Conservation (phyloP, 2,329 filamentous ascomycete genomes). For the Bertia moriformis region DNA sequence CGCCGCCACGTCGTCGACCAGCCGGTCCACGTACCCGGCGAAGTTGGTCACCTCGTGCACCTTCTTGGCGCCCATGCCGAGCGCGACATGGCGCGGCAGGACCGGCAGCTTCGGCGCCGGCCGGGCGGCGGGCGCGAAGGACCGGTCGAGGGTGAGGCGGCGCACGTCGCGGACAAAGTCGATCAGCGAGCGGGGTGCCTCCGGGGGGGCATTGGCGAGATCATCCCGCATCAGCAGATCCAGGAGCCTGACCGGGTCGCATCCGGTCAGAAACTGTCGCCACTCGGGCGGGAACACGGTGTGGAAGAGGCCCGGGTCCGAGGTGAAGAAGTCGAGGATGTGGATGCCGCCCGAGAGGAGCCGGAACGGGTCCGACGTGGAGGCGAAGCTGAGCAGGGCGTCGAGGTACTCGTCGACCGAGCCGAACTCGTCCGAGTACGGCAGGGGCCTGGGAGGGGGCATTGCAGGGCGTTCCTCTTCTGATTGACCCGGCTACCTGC, state of each 20-base stretch:
- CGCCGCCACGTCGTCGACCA: constrained; percentile 41
- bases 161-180: constrained; percentile 62
- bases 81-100: constrained; percentile 56
- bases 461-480: no score
- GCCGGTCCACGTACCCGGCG: constrained; percentile 61
- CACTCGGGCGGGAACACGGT: constrained; percentile 65
- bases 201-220: no score
- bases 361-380: constrained; percentile 62
- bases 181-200: constrained; percentile 40
- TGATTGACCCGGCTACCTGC: no score
- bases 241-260: constrained; percentile 61
- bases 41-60: constrained; percentile 86
- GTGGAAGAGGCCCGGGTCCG: constrained; percentile 68
- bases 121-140: constrained; percentile 32
- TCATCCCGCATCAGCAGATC: constrained; percentile 72
- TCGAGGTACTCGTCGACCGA: constrained; percentile 65
- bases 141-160: constrained; percentile 49
- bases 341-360: constrained; percentile 94
- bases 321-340: constrained; percentile 89
- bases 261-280: constrained; percentile 61
- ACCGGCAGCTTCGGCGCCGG: constrained; percentile 34
- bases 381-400: constrained; percentile 62
- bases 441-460: constrained; percentile 41
- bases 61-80: constrained; percentile 95
- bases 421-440: constrained; percentile 55